Evolutionary conservation across 2,329 filamentous ascomycete genomes (phyloP).

Genomic region (Xylaria digitata): DNA sequence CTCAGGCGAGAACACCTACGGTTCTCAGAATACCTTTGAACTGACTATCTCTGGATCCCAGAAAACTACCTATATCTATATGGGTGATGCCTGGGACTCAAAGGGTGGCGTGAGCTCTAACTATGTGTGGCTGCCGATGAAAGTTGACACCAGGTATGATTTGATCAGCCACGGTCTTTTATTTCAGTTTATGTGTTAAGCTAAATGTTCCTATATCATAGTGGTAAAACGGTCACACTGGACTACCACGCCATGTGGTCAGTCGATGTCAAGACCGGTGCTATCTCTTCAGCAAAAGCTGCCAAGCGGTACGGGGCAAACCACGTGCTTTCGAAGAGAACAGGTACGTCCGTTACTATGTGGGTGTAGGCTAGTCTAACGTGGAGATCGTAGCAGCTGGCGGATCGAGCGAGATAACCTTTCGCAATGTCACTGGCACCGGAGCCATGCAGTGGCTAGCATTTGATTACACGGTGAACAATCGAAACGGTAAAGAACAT

Average conservation of each 20-base stretch:
- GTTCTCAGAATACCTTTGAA: constrained; percentile 53
- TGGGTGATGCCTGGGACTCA: constrained; percentile 54
- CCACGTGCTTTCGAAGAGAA: constrained; percentile 45
- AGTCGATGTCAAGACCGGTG: constrained; percentile 53
- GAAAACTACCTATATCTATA: constrained; percentile 52
- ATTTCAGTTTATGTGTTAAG: neutral
- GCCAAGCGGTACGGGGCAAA: constrained; percentile 53
- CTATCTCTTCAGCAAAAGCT: constrained; percentile 46
- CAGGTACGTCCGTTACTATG: constrained; percentile 7
- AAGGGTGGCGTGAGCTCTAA: constrained; percentile 51
- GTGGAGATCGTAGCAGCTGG: constrained; percentile 34
- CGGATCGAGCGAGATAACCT: constrained; percentile 47
- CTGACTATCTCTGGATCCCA: constrained; percentile 50
- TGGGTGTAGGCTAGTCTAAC: constrained; percentile 8
- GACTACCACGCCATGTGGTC: constrained; percentile 56
- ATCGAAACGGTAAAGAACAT: constrained; percentile 43
- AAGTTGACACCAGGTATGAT: constrained; percentile 48
- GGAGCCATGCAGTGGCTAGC: constrained; percentile 53
- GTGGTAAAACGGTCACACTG: constrained; percentile 36
- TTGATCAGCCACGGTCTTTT: neutral
- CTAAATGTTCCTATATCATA: neutral
- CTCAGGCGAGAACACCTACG: constrained; percentile 51
- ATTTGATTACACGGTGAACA: constrained; percentile 52
- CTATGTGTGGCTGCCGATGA: constrained; percentile 56
- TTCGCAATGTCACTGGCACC: constrained; percentile 53